Evolutionary conservation across 148 eudicot genomes (phyloP), one percentile per base, ranked within the genome.

Genomic region (Chenopodium suecicum): DNA sequence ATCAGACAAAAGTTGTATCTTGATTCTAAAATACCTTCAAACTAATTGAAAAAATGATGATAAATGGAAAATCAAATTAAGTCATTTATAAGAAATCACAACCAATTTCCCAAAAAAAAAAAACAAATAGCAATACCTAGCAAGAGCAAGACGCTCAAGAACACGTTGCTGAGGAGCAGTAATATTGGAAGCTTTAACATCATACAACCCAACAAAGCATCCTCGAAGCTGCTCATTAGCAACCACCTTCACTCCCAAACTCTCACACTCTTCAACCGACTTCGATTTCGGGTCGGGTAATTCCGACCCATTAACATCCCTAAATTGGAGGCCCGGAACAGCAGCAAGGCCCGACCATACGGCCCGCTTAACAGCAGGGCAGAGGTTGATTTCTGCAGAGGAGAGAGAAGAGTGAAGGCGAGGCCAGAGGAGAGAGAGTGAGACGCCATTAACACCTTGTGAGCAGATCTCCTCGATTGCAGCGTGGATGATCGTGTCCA

Each of bases 391-490:
- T 48, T 90, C 90, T 1, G 84, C 77, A 41, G 92, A 75, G 74
- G 93, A 76, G 83, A 94, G 84, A 52, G 87, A 23, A 23, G 84
- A 8, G 62, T 44, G 75, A 76, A 94, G 92, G 41, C 87, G 91
- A 7, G 88, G 86, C 90, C 90, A 94, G 8, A 94, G 90, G 74
- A 72, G 50, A 22, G 82, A 69, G 85, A 94, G 88, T 16, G 79
- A n/a, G 75, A 94, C 78, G 1, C 98, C 98, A 44, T 75, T 74
- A 48, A 69, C 78, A 74, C 94, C 92, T 23, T 79, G 88, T 0
- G 89, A 77, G 84, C 98, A 95, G 63, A 95, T 85, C 77, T 90
- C 93, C 78, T 89, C 96, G 5, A 95, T 75, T 0, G 98, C 97
- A 2, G 89, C 58, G 85, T 90, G 83, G 63, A 93, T 84, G 68